Evolutionary conservation across 1,284 basidiomycete genomes (phyloP), one percentile per base, ranked within the genome.

Genomic region (Exobasidium cylindrosporum): DNA sequence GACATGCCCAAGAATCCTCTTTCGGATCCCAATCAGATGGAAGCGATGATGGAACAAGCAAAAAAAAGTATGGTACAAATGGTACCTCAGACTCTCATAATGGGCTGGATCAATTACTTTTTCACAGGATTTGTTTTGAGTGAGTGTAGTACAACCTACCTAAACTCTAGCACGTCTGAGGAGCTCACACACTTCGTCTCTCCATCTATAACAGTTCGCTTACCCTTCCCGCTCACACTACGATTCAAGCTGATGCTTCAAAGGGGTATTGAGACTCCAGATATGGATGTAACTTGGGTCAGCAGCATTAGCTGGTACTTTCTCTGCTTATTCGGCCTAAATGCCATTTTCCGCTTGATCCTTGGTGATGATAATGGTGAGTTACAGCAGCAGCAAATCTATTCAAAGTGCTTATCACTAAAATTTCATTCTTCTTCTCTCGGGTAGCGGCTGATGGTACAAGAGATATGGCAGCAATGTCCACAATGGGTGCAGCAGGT

Each of bases 81-180:
- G 79, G 71, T 80, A 24, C 79, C 79, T 4, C 79, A 80, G 61
- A 97, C 97, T 88, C 85, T 97, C 67, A 94, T 98, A 74, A 98
- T 98, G 96, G 95, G 94, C 66, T 98, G 96, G 91, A 96, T 99
- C 83, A 97, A 95, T 82, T 94, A 95, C 81, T 98, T 98, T 87
- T 98, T 98, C 83, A 90, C 92, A 69, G 95, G 95, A 32, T 97
- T 98, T 80, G 90, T 98, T 57, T 85, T 97, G 64, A 96, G 95
- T 97, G 80, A 81, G 71, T 73, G 31, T 45, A 24, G 1, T 30
- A 52, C 52, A 32, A 13, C 4, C 56, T 35, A 13, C 3, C 6
- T 32, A 23, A 23, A 3, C 30, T 24, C 1, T 32, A 11, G 49
- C 44, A 63, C 26, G 31, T 6, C n/a, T 44, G 5, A 21, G n/a